Base-by-base conservation (phyloP, 495 filamentous ascomycete genomes). In the Aspergillus nanangensis region DNA sequence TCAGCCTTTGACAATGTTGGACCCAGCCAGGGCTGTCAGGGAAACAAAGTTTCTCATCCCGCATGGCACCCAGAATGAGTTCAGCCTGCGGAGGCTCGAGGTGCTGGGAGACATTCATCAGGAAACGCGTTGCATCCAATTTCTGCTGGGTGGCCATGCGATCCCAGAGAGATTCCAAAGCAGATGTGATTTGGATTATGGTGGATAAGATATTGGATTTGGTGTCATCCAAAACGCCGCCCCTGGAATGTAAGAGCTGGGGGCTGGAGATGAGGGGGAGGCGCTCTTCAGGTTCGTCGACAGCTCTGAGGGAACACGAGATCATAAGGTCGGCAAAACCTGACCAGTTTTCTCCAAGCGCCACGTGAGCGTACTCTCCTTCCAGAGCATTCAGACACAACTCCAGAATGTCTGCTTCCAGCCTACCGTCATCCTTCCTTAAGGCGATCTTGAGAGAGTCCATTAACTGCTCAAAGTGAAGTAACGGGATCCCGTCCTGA, bases 11-110 rank as follows among this genome's bases (percentile, higher is more conserved):
- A 19, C 83, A 76, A 49, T 87, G 83, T 4, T 67, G 65, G 23
- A 83, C 69, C 84, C 88, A 95, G 8, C 77, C 61, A 11, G 67
- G 60, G 56, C 82, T 81, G 4, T 82, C 87, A 19, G 87, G 89
- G 45, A 81, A 84, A 50, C 86, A 88, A 44, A 81, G 81, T 21
- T 79, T 55, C 37, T 67, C 62, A 9, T 55, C 43, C 43, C 67
- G 56, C 41, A 66, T 61, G 33, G 61, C 61, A 41, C 64, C 62
- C 31, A 74, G 61, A 24, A 74, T 54, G 14, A 74, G 55, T 31
- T 71, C 66, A 23, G 71, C 66, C 43, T 74, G 71, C 3, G 69
- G 58, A 38, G 64, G 65, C 33, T 70, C 65, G 35, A 74, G 60
- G 21, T 71, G 58, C 44, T 66, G 60, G 43, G 64, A 61, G 19